A percentile compares a stretch with the other conserved stretches of the same genome.
These are phyloP conservation scores for Aphanoascus verrucosus DNA, from an alignment of 2,329 filamentous ascomycete species.

Conservation along the genomic window DNA sequence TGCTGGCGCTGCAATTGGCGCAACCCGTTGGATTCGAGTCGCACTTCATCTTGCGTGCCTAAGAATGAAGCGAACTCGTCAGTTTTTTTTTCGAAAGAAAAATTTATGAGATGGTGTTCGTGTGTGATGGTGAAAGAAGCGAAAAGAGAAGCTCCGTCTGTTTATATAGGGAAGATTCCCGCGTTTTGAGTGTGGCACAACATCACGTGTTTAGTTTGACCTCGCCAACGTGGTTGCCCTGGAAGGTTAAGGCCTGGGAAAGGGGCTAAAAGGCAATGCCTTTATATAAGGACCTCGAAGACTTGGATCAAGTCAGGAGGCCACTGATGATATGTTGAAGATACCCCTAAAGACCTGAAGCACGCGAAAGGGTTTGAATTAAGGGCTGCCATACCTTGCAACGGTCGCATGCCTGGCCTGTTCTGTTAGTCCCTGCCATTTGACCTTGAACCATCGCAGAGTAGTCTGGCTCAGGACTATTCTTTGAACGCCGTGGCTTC, in stretches of 20 bases:
- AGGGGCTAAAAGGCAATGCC: neutral
- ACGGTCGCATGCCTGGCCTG: conserved; percentile 23
- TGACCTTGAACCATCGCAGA: conserved; percentile 17
- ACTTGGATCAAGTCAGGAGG: neutral
- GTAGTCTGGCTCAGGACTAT: conserved; percentile 21
- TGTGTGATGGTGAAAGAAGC: neutral
- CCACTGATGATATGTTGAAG: neutral
- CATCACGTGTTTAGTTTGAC: neutral
- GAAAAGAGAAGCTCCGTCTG: neutral
- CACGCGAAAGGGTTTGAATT: neutral
- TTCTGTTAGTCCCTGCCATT: conserved; percentile 16
- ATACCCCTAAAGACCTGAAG: neutral
- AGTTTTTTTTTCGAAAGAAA: no score
- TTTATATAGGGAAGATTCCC: neutral
- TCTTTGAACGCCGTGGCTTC: conserved; percentile 17
- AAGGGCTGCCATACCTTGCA: conserved; percentile 21
- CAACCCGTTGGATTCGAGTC: conserved; percentile 18
- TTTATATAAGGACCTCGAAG: neutral
- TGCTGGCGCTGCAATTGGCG: conserved; percentile 13
- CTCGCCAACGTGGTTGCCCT: neutral
- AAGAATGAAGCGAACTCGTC: neutral
- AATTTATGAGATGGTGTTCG: neutral
- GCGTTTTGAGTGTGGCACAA: no score
- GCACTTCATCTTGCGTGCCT: conserved; percentile 22
- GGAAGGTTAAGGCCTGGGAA: neutral